A percentile compares a stretch with the other conserved stretches of the same genome.
These are phyloP conservation scores for Torulaspora delbrueckii DNA, from an alignment of 805 yeast species.

Conservation along the genomic window DNA sequence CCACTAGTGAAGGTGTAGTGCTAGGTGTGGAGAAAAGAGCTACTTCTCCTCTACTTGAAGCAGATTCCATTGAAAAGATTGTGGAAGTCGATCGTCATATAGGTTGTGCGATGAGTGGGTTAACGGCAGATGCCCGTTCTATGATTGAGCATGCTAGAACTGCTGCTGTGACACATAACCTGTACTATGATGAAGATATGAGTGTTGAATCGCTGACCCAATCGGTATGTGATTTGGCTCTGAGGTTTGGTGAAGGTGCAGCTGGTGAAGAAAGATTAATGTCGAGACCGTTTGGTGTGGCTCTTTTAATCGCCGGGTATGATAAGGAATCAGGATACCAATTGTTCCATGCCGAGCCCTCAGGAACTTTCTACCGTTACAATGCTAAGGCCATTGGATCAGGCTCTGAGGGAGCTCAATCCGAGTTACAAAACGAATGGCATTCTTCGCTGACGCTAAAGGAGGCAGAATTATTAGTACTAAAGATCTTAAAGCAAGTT, in stretches of 20 bases:
- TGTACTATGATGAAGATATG: conserved; percentile 88
- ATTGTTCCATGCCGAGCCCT: conserved; percentile 97
- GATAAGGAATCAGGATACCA: conserved; percentile 94
- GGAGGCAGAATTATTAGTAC: conserved; percentile 86
- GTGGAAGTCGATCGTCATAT: conserved; percentile 90
- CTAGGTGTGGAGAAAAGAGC: conserved; percentile 97
- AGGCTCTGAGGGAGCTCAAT: conserved; percentile 98
- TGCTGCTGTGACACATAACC: conserved; percentile 75
- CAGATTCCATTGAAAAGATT: conserved; percentile 91
- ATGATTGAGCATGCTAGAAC: conserved; percentile 99
- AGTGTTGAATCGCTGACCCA: conserved; percentile 92
- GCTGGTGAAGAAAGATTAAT: conserved; percentile 84
- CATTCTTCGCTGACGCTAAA: conserved; percentile 84
- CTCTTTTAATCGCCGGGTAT: conserved; percentile 88
- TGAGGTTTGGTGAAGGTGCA: conserved; percentile 96
- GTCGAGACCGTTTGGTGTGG: conserved; percentile 99
- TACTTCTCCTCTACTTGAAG: conserved; percentile 84
- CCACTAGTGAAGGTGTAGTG: conserved; percentile 92
- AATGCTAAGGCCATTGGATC: conserved; percentile 99
- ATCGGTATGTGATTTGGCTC: conserved; percentile 92
- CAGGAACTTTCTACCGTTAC: conserved; percentile 95
- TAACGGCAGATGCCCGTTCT: conserved; percentile 97
- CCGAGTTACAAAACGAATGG: conserved; percentile 94
- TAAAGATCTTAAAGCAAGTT: conserved; percentile 90
- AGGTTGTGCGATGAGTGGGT: conserved; percentile 98